phyloP scores from a whole-genome alignment of 1,139 yeast genomes.

The Geotrichum aggregatum region DNA sequence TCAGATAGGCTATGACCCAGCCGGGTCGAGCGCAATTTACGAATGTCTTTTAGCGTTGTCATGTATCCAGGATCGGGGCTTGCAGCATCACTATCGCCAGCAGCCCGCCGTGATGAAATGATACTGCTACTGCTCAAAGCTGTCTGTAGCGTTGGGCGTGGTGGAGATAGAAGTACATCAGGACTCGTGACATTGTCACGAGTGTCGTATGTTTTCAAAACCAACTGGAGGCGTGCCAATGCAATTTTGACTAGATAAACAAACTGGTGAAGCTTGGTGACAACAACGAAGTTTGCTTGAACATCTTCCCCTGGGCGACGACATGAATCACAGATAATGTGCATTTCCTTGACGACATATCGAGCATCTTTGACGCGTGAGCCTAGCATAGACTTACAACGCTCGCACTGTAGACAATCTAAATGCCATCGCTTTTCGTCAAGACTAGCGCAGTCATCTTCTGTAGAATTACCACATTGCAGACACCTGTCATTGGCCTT shows the following conservation, averaged over 20 bases:
- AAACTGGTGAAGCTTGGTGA: conserved; percentile 69
- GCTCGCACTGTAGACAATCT: conserved; percentile 62
- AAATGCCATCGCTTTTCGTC: conserved; percentile 75
- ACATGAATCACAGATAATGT: conserved; percentile 56
- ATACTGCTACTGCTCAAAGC: conserved; percentile 15
- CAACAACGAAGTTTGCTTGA: conserved; percentile 54
- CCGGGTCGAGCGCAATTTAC: conserved; percentile 69
- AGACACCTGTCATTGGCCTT: conserved; percentile 77
- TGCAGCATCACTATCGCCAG: neutral
- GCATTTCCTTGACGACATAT: conserved; percentile 39
- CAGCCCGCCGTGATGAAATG: conserved; percentile 9
- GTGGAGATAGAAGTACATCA: neutral
- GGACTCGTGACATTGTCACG: conserved; percentile 23
- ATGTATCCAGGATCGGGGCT: conserved; percentile 51
- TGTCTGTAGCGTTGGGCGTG: neutral
- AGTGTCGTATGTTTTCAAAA: conserved; percentile 49
- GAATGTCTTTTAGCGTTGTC: conserved; percentile 71
- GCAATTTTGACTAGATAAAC: conserved; percentile 79
- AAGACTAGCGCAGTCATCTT: conserved; percentile 66
- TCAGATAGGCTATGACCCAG: conserved; percentile 62
- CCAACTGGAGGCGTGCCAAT: conserved; percentile 67
- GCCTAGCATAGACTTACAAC: conserved; percentile 22
- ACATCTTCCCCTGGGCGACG: conserved; percentile 45
- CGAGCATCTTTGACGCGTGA: conserved; percentile 42
- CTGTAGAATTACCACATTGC: conserved; percentile 70